Base-by-base conservation (phyloP, 2,329 filamentous ascomycete species). In the Sordariomycetes sp. region DNA sequence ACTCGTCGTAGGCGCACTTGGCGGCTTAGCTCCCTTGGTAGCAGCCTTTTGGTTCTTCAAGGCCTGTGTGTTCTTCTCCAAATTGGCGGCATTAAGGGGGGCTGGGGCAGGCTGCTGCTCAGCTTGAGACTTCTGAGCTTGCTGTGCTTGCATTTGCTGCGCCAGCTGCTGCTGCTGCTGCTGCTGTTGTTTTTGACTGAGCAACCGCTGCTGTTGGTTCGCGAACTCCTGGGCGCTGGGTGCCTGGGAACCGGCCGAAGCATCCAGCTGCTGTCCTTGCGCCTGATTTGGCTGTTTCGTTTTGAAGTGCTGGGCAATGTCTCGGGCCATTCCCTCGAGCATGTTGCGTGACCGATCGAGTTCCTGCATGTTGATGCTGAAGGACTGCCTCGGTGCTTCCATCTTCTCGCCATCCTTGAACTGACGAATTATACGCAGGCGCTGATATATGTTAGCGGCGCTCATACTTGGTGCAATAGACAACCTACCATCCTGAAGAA, bases 401-500 rank as follows among this genome's bases (percentile, higher is more conserved):
- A 70, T 63, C 31, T 55, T 51, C 2, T 70, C 63, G 11, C 62
- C 63, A 37, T 75, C 67, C 5, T 50, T 46, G 39, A 74, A 79
- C 44, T 79, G 75, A 29, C 61, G 63, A 1, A 63, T 44, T 21
- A 79, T 56, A 9, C 69, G 70, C 19, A 63, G 53, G 39, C 72
- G 69, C 72, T 79, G 45, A 26, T 6, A 15, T 5, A 10, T 14
- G 32, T 34, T 26, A 34, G 32, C 15, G 23, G 18, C 10, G 18
- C n/a, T 11, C 4, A 17, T 30, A 16, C 14, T 17, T 6, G 15
- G 27, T 17, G 15, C 18, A 5, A 16, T 14, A n/a, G n/a, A n/a
- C n/a, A n/a, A 61, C 69, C 59, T 57, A 74, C 70, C 40, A 59
- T 60, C 44, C 61, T 63, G 55, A 74, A 72, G 41, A 72, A 75